phyloP scores from a whole-genome alignment of 2,329 filamentous ascomycete genomes.

The Colletotrichum paranaense region DNA sequence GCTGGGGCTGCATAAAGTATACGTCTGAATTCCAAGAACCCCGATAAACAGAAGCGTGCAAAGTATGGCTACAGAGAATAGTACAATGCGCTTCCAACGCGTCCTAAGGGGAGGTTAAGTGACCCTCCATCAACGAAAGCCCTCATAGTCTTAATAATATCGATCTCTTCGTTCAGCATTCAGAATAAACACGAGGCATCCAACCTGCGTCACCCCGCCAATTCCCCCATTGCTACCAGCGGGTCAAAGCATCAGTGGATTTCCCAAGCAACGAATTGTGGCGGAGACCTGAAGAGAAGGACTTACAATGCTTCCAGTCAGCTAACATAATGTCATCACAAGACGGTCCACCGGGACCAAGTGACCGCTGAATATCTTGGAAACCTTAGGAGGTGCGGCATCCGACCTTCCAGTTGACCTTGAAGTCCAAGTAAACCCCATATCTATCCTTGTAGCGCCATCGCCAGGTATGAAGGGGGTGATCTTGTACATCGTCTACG shows the following conservation, averaged over 20 bases:
- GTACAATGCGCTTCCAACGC: no score
- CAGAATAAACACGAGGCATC: conserved; percentile 1
- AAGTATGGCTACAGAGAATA: no score
- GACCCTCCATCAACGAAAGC: no score
- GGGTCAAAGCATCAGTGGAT: neutral
- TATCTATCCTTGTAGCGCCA: neutral
- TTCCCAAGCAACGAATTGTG: no score
- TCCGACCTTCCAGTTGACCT: neutral
- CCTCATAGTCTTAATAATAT: neutral
- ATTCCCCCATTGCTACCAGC: neutral
- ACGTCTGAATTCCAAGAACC: no score
- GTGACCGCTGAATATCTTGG: neutral
- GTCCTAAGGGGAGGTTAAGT: no score
- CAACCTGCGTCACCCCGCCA: neutral
- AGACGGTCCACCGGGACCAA: neutral
- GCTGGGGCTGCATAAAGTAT: no score
- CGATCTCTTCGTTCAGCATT: neutral
- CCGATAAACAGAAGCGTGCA: no score
- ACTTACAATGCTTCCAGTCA: neutral
- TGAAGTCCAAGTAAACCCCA: neutral
- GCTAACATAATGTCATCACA: neutral
- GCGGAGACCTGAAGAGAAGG: no score
- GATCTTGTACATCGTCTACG: neutral
- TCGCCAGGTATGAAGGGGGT: neutral
- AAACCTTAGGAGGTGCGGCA: neutral